Evolutionary conservation across 2,329 filamentous ascomycete species (phyloP), one percentile per base, ranked within the genome.

Genomic region (Aspergillus melleus): DNA sequence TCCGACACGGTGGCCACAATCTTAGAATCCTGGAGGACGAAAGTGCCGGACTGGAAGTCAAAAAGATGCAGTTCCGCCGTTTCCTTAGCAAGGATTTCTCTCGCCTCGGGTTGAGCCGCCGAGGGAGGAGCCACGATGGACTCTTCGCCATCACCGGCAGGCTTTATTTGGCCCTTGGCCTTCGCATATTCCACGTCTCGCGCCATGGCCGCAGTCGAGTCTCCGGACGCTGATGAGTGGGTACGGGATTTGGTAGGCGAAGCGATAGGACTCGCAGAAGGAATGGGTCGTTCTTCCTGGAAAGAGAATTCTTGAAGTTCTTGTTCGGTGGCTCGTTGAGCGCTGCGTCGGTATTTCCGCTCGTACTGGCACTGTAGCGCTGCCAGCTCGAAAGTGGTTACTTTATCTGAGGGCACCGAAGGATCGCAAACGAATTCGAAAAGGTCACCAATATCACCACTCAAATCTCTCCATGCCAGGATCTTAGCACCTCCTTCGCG

Each of bases 341-440:
- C 86, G 44, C 86, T 88, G 71, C 89, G 90, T 64, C 91, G 87
- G 76, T 95, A 96, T 76, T 96, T 98, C 71, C 94, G 87, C 80
- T 99, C 95, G 89, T 96, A 99, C 77, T 99, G 95, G 75, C 95
- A 97, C 85, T 97, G 89, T 59, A 91, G 85, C 8, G 95, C 91
- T 55, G 92, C 88, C 56, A 89, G 83, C 71, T 94, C 87, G 74
- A 99, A 98, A 16, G 89, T 86, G 50, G 88, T 84, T 24, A 95
- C 89, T 68, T 93, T 90, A 52, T 87, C 83, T 2, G 87, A 80
- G 29, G 87, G 81, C 47, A 90, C 86, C 12, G 88, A 88, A 44
- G 82, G 76, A 77, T 98, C 95, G 80, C 93, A 98, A 64, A 99
- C 90, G 73, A 98, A 99, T 76, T 99, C 94, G 83, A 91, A 99